Evolutionary conservation across 345 rosid species (phyloP).

Genomic region (Geranium rotundifolium): DNA sequence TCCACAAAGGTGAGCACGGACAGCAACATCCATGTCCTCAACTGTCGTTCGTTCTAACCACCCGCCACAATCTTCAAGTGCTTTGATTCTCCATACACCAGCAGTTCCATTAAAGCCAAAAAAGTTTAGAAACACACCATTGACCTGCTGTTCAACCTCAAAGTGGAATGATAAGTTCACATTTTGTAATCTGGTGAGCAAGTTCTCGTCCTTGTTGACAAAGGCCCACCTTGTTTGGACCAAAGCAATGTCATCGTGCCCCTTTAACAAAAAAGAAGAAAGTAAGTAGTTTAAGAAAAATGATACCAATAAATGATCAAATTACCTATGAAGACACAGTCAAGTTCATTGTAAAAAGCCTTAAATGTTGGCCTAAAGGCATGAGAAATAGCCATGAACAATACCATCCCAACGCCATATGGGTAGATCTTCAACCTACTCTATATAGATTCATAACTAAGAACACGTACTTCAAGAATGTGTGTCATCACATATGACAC

Average conservation of each 20-base stretch:
- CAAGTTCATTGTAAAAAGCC: not conserved
- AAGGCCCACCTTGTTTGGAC: constrained; percentile 88
- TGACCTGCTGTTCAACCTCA: constrained; percentile 92
- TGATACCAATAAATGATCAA: not conserved
- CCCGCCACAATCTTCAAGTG: constrained; percentile 89
- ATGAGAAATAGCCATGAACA: not conserved
- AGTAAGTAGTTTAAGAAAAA: not conserved
- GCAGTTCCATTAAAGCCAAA: constrained; percentile 94
- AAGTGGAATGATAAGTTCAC: constrained; percentile 79
- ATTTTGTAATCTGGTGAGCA: constrained; percentile 84
- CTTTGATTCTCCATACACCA: constrained; percentile 89
- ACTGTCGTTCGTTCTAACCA: constrained; percentile 91
- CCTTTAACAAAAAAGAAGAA: constrained; percentile 24
- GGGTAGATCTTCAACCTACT: not conserved
- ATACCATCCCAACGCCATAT: not conserved
- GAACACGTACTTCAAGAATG: not conserved
- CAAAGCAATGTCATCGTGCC: constrained; percentile 62
- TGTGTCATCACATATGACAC: not conserved
- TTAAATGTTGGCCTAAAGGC: not conserved
- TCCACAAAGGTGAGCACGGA: constrained; percentile 87
- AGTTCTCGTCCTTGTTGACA: constrained; percentile 85
- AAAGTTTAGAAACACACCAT: constrained; percentile 70
- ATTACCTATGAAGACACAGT: not conserved
- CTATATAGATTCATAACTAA: not conserved
- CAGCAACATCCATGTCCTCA: constrained; percentile 92